Base-by-base conservation (phyloP, 345 rosid species). In the Pistacia vera region DNA sequence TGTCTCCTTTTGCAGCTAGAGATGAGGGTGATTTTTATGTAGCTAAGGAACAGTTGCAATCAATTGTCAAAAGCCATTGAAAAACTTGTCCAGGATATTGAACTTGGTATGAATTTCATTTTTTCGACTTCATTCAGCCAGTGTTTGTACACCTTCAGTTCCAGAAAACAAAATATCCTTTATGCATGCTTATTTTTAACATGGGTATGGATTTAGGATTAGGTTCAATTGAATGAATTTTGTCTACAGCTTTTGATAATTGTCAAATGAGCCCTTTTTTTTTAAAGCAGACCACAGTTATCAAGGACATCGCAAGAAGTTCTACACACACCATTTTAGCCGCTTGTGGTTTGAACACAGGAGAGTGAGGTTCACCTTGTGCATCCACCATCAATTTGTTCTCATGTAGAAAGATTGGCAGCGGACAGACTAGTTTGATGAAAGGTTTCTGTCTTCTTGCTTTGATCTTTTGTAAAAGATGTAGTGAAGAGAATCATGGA, bases 401-500 rank as follows among this genome's bases (percentile, higher is more conserved):
- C 74, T 25, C 99, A 96, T 44, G 20, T 75, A 0, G 88, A 82
- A 71, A 86, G 80, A 81, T 51, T 83, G 75, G 79, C 72, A 48
- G 81, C 83, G 95, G 88, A 68, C 88, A 82, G 83, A 81, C 76
- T 33, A 92, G 97, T 82, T 76, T 90, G 81, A 83, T 96, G 92
- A 89, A 82, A 89, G 92, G 92, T 75, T 83, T 86, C 81, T 96
- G 99, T 83, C 86, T 20, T 73, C 90, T 71, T 96, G 99, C 81
- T 93, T 96, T 48, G 97, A 93, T 87, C 93, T 54, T 91, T 91
- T 79, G 93, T 86, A 78, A 86, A 89, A 78, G 94, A 90, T 33
- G 94, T 90, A 76, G 98, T 93, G 85, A 90, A 87, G 87, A 90
- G 82, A 77, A 92, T 90, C 77, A 78, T 92, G 89, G 95, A 96